Evolutionary conservation across 495 filamentous ascomycete genomes (phyloP).

Genomic region (Apiosordaria backusii): DNA sequence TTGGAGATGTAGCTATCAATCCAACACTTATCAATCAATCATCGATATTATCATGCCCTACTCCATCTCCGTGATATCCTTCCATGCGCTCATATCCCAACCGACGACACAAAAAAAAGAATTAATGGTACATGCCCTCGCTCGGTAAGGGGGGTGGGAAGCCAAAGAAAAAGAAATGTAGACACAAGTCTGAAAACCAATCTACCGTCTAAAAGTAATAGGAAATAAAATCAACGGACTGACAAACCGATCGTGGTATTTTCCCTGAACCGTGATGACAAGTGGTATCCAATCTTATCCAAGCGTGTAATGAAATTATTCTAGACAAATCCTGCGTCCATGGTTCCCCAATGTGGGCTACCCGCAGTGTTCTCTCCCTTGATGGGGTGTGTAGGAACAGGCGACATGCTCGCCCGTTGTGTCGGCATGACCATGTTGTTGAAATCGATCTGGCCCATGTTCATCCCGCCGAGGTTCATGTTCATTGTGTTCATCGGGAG

Average conservation of each 20-base stretch:
- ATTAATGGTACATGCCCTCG: neutral
- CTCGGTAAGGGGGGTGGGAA: neutral
- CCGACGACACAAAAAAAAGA: neutral
- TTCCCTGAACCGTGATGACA: neutral
- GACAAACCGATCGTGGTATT: neutral
- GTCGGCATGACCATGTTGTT: neutral
- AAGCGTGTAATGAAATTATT: neutral
- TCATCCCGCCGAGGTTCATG: neutral
- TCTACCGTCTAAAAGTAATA: neutral
- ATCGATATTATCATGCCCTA: neutral
- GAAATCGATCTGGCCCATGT: neutral
- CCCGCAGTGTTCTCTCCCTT: neutral
- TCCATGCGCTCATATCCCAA: neutral
- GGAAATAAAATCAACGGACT: neutral
- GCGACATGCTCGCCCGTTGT: neutral
- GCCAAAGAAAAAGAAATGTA: neutral
- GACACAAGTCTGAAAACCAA: neutral
- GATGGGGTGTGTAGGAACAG: neutral
- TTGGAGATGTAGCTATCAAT: neutral
- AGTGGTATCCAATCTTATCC: neutral
- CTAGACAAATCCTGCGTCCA: neutral
- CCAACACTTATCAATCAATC: neutral
- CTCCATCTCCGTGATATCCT: neutral
- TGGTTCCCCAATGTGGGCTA: neutral
- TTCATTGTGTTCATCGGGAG: neutral